phyloP scores from a whole-genome alignment of 768 basidiomycete species.

The Boletus sp. region DNA sequence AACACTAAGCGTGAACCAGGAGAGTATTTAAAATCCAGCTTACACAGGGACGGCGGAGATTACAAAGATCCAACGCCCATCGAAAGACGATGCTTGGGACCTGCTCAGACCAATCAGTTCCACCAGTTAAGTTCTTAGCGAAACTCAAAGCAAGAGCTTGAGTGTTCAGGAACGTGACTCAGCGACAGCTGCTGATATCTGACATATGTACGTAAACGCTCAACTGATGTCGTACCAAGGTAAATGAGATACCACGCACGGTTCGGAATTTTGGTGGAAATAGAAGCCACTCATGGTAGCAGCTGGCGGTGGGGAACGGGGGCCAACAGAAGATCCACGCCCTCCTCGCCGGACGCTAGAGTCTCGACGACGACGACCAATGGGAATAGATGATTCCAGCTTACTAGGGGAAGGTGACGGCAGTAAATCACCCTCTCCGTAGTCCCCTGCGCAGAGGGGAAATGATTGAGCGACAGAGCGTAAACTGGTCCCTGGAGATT shows the following conservation, averaged over 20 bases:
- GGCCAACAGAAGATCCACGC: conserved; percentile 50
- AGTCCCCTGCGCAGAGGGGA: conserved; percentile 32
- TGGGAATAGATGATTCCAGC: conserved; percentile 37
- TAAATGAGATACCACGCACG: conserved; percentile 54
- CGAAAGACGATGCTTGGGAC: neutral
- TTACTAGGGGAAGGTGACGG: conserved; percentile 35
- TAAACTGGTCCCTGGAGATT: conserved; percentile 37
- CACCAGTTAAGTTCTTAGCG: conserved; percentile 45
- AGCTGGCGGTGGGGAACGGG: conserved; percentile 45
- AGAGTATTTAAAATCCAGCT: conserved; percentile 16
- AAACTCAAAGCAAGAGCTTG: conserved; percentile 83
- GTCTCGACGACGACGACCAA: conserved; percentile 39
- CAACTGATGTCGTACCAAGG: conserved; percentile 1
- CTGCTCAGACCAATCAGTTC: neutral
- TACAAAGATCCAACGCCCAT: conserved; percentile 4
- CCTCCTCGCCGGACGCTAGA: conserved; percentile 45
- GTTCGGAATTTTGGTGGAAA: conserved; percentile 90
- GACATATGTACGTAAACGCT: conserved; percentile 11
- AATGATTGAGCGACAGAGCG: conserved; percentile 36
- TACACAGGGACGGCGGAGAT: neutral
- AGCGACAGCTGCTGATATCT: conserved; percentile 91
- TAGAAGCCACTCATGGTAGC: conserved; percentile 90
- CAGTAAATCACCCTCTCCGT: conserved; percentile 25
- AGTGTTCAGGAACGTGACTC: conserved; percentile 69
- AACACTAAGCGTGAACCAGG: conserved; percentile 18